phyloP scores from a whole-genome alignment of 495 filamentous ascomycete species.

The Podospora appendiculata region DNA sequence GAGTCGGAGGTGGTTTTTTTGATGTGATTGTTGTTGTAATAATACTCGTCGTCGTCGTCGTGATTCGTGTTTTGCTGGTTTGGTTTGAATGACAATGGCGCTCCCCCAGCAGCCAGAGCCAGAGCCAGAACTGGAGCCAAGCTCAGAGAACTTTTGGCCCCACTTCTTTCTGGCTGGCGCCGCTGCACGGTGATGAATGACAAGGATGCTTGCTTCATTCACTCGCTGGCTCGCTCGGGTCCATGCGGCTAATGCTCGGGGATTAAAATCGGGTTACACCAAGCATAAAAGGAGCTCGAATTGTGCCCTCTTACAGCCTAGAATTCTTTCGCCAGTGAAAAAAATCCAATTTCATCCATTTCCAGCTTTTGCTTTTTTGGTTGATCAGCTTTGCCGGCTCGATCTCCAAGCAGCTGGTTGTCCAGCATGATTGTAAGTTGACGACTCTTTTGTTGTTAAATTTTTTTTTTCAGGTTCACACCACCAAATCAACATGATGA shows the following conservation, averaged over 20 bases:
- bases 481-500: conserved; percentile 25
- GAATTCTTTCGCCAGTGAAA: background rate
- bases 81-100: background rate
- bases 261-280: background rate
- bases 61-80: background rate
- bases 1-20: no score
- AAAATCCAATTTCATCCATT: background rate
- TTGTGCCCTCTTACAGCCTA: background rate
- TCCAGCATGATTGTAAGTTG: conserved; percentile 18
- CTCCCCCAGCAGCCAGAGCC: no score
- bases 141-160: conserved; percentile 2
- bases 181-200: background rate
- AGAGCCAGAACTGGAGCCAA: no score
- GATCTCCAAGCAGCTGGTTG: no score
- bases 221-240: background rate
- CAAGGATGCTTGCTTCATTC: background rate
- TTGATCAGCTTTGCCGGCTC: no score
- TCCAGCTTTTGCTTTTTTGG: no score
- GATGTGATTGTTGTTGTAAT: background rate
- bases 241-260: background rate
- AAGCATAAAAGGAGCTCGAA: background rate
- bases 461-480: background rate
- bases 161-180: background rate
- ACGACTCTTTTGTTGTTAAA: background rate
- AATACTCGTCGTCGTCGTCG: background rate